Base-by-base conservation (phyloP, 2,329 filamentous ascomycete species). In the Bipolaris bicolor region DNA sequence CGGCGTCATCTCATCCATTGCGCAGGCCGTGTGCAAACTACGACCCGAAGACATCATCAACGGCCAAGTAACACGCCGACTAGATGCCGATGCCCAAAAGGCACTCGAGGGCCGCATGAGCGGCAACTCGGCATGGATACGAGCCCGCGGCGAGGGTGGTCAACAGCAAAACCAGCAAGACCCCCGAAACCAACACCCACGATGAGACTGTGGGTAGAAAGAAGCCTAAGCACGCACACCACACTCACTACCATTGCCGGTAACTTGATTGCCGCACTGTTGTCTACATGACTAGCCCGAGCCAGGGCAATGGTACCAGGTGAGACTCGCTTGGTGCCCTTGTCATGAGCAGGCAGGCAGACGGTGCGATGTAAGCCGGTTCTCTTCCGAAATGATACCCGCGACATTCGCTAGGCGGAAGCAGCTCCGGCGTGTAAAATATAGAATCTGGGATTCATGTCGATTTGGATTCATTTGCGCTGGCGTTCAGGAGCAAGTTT, bases 1-100 rank as follows among this genome's bases (percentile, higher is more conserved):
- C 65, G 90, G 90, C 67, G 87, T 93, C 55, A 87, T 92, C 59
- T 85, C 87, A 52, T 87, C 87, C 3, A 90, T 94, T 64, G 86
- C 90, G 11, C 85, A 88, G 66, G 88, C 89, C 41, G 87, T 93
- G 58, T 89, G 87, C 55, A 85, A 87, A 62, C 84, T 91, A 47
- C 88, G 34, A 84, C 87, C 47, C 81, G 84, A 70, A 29, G 74
- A 76, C 56, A 76, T 77, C 34, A 55, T 75, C 51, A 70, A 60
- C 45, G 72, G 69, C 49, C 62, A 65, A 22, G 48, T 33, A 22
- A 56, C 67, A 34, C 64, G 68, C 46, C 72, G 77, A 50, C 58
- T 71, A n/a, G 79, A 81, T 52, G 65, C 78, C 1, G 80, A 82
- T 60, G 76, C 77, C 20, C 76, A 80, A 57, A 82, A 82, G 66